phyloP scores from a whole-genome alignment of 1,139 yeast species.

The Ogataea hybrid region DNA sequence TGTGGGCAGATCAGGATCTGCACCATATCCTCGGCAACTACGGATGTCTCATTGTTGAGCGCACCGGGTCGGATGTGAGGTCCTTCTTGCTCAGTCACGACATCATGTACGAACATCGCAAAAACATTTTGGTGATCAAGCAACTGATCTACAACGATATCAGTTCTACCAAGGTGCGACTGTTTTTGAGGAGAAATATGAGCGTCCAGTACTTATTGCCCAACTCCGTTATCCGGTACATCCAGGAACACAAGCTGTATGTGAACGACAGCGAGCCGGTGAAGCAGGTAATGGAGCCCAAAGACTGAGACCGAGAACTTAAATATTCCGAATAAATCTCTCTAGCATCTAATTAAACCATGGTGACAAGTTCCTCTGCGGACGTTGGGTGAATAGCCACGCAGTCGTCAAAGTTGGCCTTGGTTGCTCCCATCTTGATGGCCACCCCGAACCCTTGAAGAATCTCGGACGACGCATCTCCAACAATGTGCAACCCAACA shows the following conservation, averaged over 20 bases:
- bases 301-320: conserved; percentile 16
- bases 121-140: conserved; percentile 90
- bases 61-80: conserved; percentile 96
- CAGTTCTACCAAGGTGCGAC: conserved; percentile 88
- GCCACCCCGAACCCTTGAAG: conserved; percentile 99
- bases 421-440: conserved; percentile 96
- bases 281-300: conserved; percentile 72
- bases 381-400: conserved; percentile 99
- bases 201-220: conserved; percentile 94
- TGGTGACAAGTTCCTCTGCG: conserved; percentile 95
- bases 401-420: conserved; percentile 88
- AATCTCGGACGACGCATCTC: conserved; percentile 87
- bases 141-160: conserved; percentile 96
- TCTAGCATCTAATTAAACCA: conserved; percentile 35
- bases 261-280: conserved; percentile 89
- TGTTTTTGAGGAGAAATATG: conserved; percentile 93
- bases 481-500: conserved; percentile 91
- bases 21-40: conserved; percentile 94
- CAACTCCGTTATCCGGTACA: conserved; percentile 89
- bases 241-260: conserved; percentile 87
- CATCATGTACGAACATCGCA: conserved; percentile 93
- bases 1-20: conserved; percentile 95
- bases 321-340: neutral
- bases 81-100: conserved; percentile 89
- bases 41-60: conserved; percentile 93